Base-by-base conservation (phyloP, 805 yeast species). In the Starmerella asiatica region DNA sequence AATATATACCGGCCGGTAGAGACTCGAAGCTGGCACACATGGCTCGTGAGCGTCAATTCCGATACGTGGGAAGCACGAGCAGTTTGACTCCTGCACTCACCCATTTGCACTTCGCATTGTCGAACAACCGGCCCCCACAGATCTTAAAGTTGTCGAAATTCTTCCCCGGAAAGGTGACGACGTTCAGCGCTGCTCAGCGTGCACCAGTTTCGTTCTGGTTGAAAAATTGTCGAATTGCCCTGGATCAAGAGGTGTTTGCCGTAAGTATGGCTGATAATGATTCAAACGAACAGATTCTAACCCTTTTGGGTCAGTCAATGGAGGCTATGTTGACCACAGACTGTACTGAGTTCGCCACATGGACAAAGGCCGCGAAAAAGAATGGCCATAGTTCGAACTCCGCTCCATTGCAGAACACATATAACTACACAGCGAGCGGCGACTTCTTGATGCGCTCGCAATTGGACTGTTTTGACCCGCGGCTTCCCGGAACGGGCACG, bases 401-500 rank as follows among this genome's bases (percentile, higher is more conserved):
- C 16, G 21, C 15, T 14, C 21, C 33, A 2, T 35, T 21, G 8
- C 36, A 32, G 14, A 52, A 46, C 30, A 53, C 67, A n/a, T 86
- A 85, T 55, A 86, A 85, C 55, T 86, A 83, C 57, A 75, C 93
- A 5, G 60, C 62, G 29, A 61, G 72, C 40, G 84, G 78, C 3
- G 67, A 70, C 31, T 81, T 91, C 51, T 54, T 88, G 12, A 68
- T 88, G 73, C 67, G 97, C 47, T 88, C 97, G 0, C 97, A 88
- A 58, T 65, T 91, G 34, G 98, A 88, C 59, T 84, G 95, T 43
- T 64, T 67, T 44, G 86, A 84, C 57, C 57, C 66, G 0, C 61
- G 81, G 28, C 63, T 91, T 28, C 96, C 96, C 0, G 94, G 94
- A 0, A 76, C 79, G 3, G 96, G 96, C 0, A 76, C 85, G 0